Base-by-base conservation (phyloP, 352 stramenopile genomes). In the Phytophthora pluvialis region DNA sequence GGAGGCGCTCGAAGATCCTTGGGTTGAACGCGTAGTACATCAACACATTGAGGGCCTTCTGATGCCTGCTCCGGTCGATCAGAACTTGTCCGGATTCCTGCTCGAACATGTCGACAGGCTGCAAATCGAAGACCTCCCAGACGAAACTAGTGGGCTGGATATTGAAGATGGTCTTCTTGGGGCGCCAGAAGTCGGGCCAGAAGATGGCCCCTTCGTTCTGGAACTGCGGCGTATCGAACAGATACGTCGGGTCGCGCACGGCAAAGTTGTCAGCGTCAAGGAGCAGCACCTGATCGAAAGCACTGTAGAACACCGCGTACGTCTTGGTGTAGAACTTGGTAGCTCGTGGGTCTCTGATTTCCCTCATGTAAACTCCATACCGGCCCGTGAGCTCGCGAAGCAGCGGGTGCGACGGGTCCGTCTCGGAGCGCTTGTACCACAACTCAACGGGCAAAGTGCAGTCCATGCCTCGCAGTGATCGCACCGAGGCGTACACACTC, bases 241-340 rank as follows among this genome's bases (percentile, higher is more conserved):
- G 68, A 40, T 81, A 90, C 11, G 69, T 88, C 15, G 86, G 86
- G 35, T 95, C 81, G 7, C 54, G 54, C 3, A 87, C 78, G 0
- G 83, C 75, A 26, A 93, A 90, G 60, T 91, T 93, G 65, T 95
- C 86, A 5, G 83, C 70, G 55, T 95, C 86, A 11, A 95, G 67
- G 6, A 95, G 69, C 39, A 95, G 51, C n/a, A 95, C 69, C 21
- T 74, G 60, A 44, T 94, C 81, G 51, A 94, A 94, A 5, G 82
- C 73, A 21, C 70, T 88, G 80, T 93, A 90, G 44, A 83, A 89
- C 7, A 91, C 60, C 0, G 83, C 86, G 62, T 92, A 79, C 12
- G 88, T 76, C 68, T 94, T 94, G 35, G 84, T 88, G 55, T 86
- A 88, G 56, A 81, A 94, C 33, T 51, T 61, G n/a, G 63, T 78